Base-by-base conservation (phyloP, 306 rosid genomes). In the Cucurbita maxima region DNA sequence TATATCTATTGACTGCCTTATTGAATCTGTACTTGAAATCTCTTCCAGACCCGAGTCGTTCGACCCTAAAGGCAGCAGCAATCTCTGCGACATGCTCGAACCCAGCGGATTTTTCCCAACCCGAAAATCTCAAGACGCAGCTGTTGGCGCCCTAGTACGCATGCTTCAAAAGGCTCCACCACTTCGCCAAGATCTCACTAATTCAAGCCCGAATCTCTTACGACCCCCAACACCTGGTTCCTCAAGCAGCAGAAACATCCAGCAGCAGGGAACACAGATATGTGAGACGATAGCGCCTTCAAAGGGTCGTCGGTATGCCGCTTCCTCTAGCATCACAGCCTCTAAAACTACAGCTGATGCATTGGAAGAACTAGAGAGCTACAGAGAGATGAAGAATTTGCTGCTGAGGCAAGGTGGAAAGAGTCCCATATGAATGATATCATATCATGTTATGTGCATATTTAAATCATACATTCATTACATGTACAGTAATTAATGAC, bases 101-200 rank as follows among this genome's bases (percentile, higher is more conserved):
- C 71, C 83, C 20, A 92, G 92, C 51, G 92, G 90, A 76, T 76
- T 77, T 55, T 82, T 83, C 77, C 89, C 89, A 5, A 62, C 77
- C 18, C 85, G 83, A 53, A 90, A 85, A 79, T 90, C 98, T 20
- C 91, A 86, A 44, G 87, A 87, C 30, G 96, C 98, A 61, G 92
- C 92, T 71, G 90, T 93, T 59, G 98, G 97, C 55, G 89, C 41
- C 0, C 90, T 93, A 60, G 97, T 90, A n/a, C 71, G 20, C 8
- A 84, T 90, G 96, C 77, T 93, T 52, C 85, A 76, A 53, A 90
- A 88, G 66, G 97, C 98, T 19, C 88, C 84, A 63, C 97, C 98
- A 69, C 94, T 93, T 56, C 82, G 85, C 70, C 89, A 85, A 86
- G 88, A 87, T 74, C 59, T 78, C 52, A 71, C 84, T 37, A 58